phyloP scores from a whole-genome alignment of 1,284 basidiomycete species.

The Ganoderma meredithae region DNA sequence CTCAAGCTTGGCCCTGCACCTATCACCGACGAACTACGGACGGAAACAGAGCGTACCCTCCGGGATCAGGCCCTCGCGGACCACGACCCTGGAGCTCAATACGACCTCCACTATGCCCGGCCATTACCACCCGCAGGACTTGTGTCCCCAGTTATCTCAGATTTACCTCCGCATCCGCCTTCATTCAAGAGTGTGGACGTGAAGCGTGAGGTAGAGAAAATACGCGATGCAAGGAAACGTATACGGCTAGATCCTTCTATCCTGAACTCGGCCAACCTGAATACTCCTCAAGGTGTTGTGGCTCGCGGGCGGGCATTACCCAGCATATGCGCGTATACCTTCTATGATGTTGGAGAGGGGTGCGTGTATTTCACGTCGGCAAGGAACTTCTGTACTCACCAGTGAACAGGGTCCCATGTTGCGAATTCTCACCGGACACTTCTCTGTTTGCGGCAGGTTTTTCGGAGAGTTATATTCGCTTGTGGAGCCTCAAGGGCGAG shows the following conservation, averaged over 20 bases:
- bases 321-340: conserved; percentile 91
- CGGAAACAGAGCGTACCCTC: conserved; percentile 80
- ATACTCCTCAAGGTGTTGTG: conserved; percentile 64
- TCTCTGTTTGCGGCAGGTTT: conserved; percentile 97
- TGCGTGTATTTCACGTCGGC: conserved; percentile 47
- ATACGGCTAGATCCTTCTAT: conserved; percentile 85
- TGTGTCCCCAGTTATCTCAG: conserved; percentile 70
- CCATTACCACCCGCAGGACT: conserved; percentile 57
- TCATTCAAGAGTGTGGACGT: conserved; percentile 90
- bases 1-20: conserved; percentile 88
- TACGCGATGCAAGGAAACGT: conserved; percentile 90
- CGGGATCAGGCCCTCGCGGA: conserved; percentile 78
- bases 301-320: conserved; percentile 75
- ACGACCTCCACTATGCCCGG: conserved; percentile 64
- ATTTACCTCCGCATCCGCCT: conserved; percentile 82
- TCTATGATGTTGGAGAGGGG: conserved; percentile 93
- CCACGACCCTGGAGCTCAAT: conserved; percentile 68
- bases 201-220: conserved; percentile 89
- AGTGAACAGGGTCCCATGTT: conserved; percentile 76
- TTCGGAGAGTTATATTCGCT: conserved; percentile 92
- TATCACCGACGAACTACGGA: conserved; percentile 78
- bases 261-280: conserved; percentile 59
- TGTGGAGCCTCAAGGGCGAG: conserved; percentile 97
- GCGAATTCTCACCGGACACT: conserved; percentile 90
- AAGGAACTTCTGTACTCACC: conserved; percentile 2